Base-by-base conservation (phyloP, 352 stramenopile species). In the Globisporangium viniferum region DNA sequence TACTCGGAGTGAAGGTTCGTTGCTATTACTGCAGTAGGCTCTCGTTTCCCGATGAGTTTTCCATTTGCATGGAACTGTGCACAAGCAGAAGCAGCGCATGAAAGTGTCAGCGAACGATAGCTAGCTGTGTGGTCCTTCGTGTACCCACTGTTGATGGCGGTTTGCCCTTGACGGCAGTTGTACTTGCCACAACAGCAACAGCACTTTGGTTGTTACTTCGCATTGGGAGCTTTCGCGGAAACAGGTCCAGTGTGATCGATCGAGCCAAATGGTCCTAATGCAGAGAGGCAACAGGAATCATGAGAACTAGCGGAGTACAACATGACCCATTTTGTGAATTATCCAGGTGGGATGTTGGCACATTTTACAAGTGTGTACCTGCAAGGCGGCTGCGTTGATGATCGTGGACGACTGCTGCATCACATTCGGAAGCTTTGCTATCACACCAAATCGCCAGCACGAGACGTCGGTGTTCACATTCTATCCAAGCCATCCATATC, bases 371-470 rank as follows among this genome's bases (percentile, higher is more conserved):
- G 31, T 33, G 31, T 33, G 31, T 33, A 89, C 82, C 71, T 94
- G 86, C 36, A 94, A 60, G 0, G 86, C 86, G 5, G 86, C 84
- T 1, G 84, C 85, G 59, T 93, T 91, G 66, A 94, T 83, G 59
- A 91, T 79, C 29, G 81, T 87, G 39, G 78, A 75, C 18, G 77
- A 68, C 57, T 86, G 70, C 22, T 75, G 66, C 64, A 75, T 78
- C 54, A 49, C 56, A 57, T 55, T 58, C 4, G 59, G 61, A 14
- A 71, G 63, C 14, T 62, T 61, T 6, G 62, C 72, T 84, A 56
- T 0, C 9, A 29, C 27, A 29, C 15, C 24, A 41, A n/a, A 33
- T 33, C 31, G 15, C 10, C 36, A 44, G 10, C 36, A 44, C 12
- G 36, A 33, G 5, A 33, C 5, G 31, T 33, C 3, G 31, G 3